These are phyloP conservation scores for Huntiella bhutanensis DNA, from an alignment of 2,329 filamentous ascomycete species.

Conservation along the genomic window DNA sequence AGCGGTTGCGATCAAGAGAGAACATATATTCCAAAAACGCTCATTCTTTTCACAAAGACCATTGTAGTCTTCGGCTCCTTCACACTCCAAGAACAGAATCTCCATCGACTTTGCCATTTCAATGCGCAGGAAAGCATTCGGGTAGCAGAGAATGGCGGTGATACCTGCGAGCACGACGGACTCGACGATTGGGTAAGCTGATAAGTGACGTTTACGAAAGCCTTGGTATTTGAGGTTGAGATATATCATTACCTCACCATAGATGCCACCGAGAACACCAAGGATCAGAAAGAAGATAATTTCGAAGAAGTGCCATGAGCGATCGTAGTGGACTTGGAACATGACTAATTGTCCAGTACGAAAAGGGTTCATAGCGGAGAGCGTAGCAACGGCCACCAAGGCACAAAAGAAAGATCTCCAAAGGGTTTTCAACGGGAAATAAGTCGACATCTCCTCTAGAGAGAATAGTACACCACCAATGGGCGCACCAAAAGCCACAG, in stretches of 20 bases:
- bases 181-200: slow-evolving; percentile 68
- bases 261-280: slow-evolving; percentile 82
- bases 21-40: slow-evolving; percentile 60
- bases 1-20: slow-evolving; percentile 59
- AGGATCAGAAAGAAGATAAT: slow-evolving; percentile 80
- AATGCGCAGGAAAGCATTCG: slow-evolving; percentile 83
- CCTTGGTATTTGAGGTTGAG: slow-evolving; percentile 85
- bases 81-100: slow-evolving; percentile 85
- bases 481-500: slow-evolving; percentile 89
- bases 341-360: slow-evolving; percentile 94
- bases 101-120: slow-evolving; percentile 99
- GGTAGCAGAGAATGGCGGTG: slow-evolving; percentile 88
- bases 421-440: slow-evolving; percentile 91
- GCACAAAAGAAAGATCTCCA: slow-evolving; percentile 98
- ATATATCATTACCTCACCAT: slow-evolving; percentile 93
- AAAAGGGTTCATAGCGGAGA: slow-evolving; percentile 95
- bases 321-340: slow-evolving; percentile 94
- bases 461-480: slow-evolving; percentile 96
- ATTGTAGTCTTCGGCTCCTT: slow-evolving; percentile 72
- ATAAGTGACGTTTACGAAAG: slow-evolving; percentile 83
- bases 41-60: slow-evolving; percentile 67
- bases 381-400: slow-evolving; percentile 76
- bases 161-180: slow-evolving; percentile 63
- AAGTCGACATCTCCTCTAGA: slow-evolving; percentile 89
- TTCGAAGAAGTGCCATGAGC: slow-evolving; percentile 96